Base-by-base conservation (phyloP, 148 eudicot genomes). In the Heliamphora exappendiculata region DNA sequence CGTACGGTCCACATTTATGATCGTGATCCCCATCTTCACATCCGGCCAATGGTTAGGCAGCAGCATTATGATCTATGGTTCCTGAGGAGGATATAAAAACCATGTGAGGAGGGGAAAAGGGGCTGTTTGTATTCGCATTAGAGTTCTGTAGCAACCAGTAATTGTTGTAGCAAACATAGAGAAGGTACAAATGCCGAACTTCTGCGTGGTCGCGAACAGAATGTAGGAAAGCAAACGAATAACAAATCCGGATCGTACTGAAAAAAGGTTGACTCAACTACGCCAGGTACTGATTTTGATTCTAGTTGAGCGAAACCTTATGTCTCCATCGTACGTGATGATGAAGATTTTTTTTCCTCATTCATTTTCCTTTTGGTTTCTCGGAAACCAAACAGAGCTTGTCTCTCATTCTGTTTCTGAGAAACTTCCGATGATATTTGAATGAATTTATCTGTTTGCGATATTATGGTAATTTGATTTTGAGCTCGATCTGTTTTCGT, bases 131-230 rank as follows among this genome's bases (percentile, higher is more conserved):
- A n/a, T 53, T 53, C 58, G 24, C 58, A 53, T n/a, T 17, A n/a
- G 58, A 17, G 24, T 22, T 3, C 22, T 53, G 24, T 26, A 22
- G 62, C 62, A 22, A 1, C 31, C 31, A 6, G 33, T 57, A 24
- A 57, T 57, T 26, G 62, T 57, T 57, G 62, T 57, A 13, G 67
- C 3, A n/a, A 9, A 33, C 42, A 68, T 68, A 34, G 34, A 17
- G 20, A 68, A 68, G 53, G 72, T 68, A 68, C 5, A 7, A 11
- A 14, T 4, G 2, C 53, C 70, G 7, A 7, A 0, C 11, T 57
- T 67, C 73, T 69, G 55, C 24, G 45, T 69, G 73, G 73, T 69
- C 47, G 37, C 73, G 11, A 24, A 45, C 29, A 67, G 42, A 67
- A 67, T 3, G 31, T n/a, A 8, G 31, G 71, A 67, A 39, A 31